These are phyloP conservation scores for Pseudozyma tsukubaensis DNA, from an alignment of 1,284 basidiomycete species.

Conservation along the genomic window DNA sequence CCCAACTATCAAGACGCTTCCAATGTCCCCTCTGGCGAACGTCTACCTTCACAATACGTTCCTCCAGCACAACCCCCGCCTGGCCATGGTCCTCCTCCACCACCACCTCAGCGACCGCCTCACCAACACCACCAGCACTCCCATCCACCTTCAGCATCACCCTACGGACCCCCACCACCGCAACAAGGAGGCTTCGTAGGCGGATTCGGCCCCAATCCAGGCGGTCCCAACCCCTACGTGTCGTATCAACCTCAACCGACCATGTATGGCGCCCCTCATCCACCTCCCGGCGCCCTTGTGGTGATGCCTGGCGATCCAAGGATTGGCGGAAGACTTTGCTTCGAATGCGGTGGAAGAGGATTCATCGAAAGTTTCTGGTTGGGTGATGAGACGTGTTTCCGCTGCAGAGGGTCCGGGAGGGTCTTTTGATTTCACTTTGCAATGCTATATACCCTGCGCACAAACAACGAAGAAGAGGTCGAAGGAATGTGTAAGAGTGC, in stretches of 20 bases:
- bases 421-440: conserved; percentile 14
- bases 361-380: conserved; percentile 51
- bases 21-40: conserved; percentile 29
- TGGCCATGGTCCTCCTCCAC: conserved; percentile 12
- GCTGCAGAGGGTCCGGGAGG: conserved; percentile 32
- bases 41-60: conserved; percentile 44
- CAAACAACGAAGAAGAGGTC: neutral
- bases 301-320: conserved; percentile 49
- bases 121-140: no score
- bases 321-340: conserved; percentile 47
- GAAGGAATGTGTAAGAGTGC: neutral
- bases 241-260: conserved; percentile 10
- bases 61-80: conserved; percentile 38
- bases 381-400: conserved; percentile 46
- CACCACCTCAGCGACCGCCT: conserved; percentile 4
- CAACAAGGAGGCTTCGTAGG: conserved; percentile 26
- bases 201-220: conserved; percentile 29
- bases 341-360: conserved; percentile 40
- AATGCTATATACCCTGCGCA: conserved; percentile 3
- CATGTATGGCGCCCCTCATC: conserved; percentile 17
- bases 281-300: conserved; percentile 40
- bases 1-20: conserved; percentile 51
- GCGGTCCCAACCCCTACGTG: conserved; percentile 37
- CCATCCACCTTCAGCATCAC: conserved; percentile 10
- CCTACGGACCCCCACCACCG: conserved; percentile 2